Evolutionary conservation across 441 rosid species (phyloP), one percentile per base, ranked within the genome.

Genomic region (Syzygium malaccense): DNA sequence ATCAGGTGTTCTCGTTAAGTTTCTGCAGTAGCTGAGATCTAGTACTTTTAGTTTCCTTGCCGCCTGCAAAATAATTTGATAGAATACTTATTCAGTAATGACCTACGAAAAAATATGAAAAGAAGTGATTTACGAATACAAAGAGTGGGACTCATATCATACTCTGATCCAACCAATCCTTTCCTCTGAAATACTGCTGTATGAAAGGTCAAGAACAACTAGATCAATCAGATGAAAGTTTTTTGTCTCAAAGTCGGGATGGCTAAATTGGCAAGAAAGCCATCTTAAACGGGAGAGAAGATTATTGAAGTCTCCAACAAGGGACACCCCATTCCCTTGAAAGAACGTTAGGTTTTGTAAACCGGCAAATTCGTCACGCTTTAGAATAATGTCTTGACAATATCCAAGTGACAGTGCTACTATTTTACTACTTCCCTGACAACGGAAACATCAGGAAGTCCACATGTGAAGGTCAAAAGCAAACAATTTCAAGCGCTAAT

Each of bases 401-500:
- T 2, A 57, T 58, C 1, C 30, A 58, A 57, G 0, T 0, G 62
- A 57, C 14, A 57, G 14, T 4, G 62, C 62, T 57, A 9, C n/a
- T 25, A 58, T 4, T 26, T 58, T 2, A 14, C 28, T 0, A 6
- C 62, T 25, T 25, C 62, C 62, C 62, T 58, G 30, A 58, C 7
- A 26, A 8, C 10, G 15, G 7, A 11, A 25, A 58, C 30, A 58
- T 1, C 1, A 25, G 11, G n/a, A 2, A 57, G 6, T 26, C 15
- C 15, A 58, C 30, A 4, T 26, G 14, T 58, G 2, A 64, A 0
- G 41, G 75, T 64, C 75, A 17, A 64, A 8, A 64, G 0, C 23
- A 64, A 64, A 30, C 6, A 64, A 64, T 30, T 30, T 0, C 6
- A 64, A 62, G 3, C 0, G 1, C 0, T 14, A 3, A 62, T 62